These are phyloP conservation scores for Polysphondylium violaceum DNA, from an alignment of 78 protist species.

Conservation along the genomic window DNA sequence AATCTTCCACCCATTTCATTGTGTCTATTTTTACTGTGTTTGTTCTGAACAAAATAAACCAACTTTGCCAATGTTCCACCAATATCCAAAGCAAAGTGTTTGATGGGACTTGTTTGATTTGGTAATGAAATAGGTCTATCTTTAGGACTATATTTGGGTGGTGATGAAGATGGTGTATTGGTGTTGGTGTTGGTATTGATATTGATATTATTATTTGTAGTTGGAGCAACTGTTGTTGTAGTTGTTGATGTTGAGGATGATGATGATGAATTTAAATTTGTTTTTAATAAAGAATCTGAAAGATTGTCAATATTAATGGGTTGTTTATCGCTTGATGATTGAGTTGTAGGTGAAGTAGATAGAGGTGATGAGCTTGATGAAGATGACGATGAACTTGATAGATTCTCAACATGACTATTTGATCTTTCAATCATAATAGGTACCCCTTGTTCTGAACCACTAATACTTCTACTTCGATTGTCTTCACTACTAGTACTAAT, in stretches of 20 bases:
- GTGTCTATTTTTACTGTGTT: neutral
- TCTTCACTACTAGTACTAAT: too few species aligned
- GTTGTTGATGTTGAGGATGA: neutral
- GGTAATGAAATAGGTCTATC: constrained; percentile 69
- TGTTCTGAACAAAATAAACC: constrained; percentile 62
- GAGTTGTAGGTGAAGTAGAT: too few species aligned
- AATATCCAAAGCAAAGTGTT: constrained; percentile 76
- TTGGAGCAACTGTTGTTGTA: neutral
- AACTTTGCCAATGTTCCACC: constrained; percentile 77
- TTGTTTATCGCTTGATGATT: too few species aligned
- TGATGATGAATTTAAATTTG: neutral
- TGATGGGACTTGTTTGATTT: constrained; percentile 71
- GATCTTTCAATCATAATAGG: too few species aligned
- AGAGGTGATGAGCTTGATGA: too few species aligned
- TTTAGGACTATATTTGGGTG: constrained; percentile 39
- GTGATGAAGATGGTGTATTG: constrained; percentile 45
- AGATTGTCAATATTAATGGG: neutral
- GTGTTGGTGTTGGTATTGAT: neutral
- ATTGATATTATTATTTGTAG: neutral
- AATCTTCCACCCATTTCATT: constrained; percentile 59
- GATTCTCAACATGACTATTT: too few species aligned
- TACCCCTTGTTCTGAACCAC: too few species aligned
- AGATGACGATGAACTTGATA: too few species aligned
- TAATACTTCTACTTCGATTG: too few species aligned
- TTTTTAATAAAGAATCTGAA: neutral